Evolutionary conservation across 2,329 filamentous ascomycete species (phyloP), one percentile per base, ranked within the genome.

Genomic region (Pyrenophora teres): DNA sequence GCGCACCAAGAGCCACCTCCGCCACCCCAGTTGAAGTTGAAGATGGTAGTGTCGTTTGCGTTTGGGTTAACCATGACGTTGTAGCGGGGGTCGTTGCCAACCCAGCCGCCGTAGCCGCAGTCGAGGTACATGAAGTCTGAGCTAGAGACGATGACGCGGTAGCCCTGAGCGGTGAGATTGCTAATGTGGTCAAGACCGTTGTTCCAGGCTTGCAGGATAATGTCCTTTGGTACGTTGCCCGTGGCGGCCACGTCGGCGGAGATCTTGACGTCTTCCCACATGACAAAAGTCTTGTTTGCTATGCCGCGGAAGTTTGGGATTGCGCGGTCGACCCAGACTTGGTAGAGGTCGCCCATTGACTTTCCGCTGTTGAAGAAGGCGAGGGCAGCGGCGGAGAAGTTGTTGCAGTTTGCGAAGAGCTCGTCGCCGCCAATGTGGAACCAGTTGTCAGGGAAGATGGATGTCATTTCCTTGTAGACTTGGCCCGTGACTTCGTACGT

Each of bases 401-500:
- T 84, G 75, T 82, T 84, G 74, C 82, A 85, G 57, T 77, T 77
- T 23, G 74, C 64, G 52, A 83, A 81, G 19, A 85, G 73, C 64
- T 83, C 81, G 56, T 84, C 81, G 23, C 75, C 81, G 30, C 81
- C 81, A 25, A 83, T 77, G 59, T 84, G 81, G 74, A 82, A 83
- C 72, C 79, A 79, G 54, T 79, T 65, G 57, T 83, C 81, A 0
- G 74, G 58, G 69, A 83, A 83, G 38, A 81, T 70, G 3, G 54
- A 56, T 3, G 80, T 80, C 6, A 83, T 64, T 58, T 83, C 81
- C 12, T 76, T 70, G 73, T 83, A 84, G 1, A 85, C 79, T 30
- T 81, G 79, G 13, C 72, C 67, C 1, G 84, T 78, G 2, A 82
- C 77, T 25, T 81, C 76, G 63, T 83, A 83, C 3, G 81, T 83